Evolutionary conservation across 306 rosid species (phyloP), one percentile per base, ranked within the genome.

Genomic region (Pterocarpus santalinus): DNA sequence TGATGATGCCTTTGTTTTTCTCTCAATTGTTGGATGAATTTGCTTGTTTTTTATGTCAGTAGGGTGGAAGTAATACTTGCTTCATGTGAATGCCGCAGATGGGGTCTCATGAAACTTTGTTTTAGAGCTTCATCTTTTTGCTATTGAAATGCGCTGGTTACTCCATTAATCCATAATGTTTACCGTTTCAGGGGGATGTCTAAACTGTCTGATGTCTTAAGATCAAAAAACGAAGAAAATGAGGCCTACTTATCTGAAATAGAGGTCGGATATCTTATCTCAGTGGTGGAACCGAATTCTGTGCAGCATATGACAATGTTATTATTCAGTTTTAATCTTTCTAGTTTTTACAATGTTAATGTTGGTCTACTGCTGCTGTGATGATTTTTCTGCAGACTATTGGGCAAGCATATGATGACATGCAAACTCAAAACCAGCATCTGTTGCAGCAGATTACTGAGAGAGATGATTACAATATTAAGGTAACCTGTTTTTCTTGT

Each of bases 361-460:
- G 34, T 65, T 81, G 80, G 51, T 77, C 33, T 82, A 12, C 82
- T 66, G 58, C 14, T 33, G 7, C 41, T 64, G 71, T 60, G 58
- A 77, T 81, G 22, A 30, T 76, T 41, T 85, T 68, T 72, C 76
- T 85, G 73, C 90, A 96, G 99, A 88, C 92, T 51, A 96, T 94
- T 85, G 99, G 99, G 67, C 98, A 96, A 84, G 97, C 98, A 43
- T 96, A 96, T 75, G 99, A 92, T 75, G 99, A 92, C 77, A 96
- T 90, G 98, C 99, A 96, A 84, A 90, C 92, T 80, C 99, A 96
- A 90, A 96, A 96, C 82, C 99, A 96, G 82, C 99, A 96, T 80
- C 86, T 96, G 55, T 72, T 96, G 86, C 99, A 89, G 88, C 99
- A 96, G 80, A 93, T 93, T 79, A 93, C 99, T 11, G 99, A 96